Conservation (phyloP, 2,329 filamentous ascomycete genomes). For the Colletotrichum caudatum region DNA sequence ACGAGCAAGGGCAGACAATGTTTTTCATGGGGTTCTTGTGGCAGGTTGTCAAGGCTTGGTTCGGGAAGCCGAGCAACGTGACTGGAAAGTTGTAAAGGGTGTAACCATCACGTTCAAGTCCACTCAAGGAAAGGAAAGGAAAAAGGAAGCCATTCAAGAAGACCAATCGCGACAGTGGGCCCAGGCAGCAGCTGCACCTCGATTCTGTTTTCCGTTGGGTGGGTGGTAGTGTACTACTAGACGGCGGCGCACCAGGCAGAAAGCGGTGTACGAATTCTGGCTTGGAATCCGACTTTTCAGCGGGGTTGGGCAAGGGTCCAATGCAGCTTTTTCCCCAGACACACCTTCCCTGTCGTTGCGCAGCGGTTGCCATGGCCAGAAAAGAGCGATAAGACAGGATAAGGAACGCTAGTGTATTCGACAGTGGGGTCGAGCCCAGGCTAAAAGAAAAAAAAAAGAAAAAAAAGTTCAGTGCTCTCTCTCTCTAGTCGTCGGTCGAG, state of each 20-base stretch:
- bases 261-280: slow-evolving; percentile 32
- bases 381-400: slow-evolving; percentile 42
- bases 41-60: slow-evolving; percentile 54
- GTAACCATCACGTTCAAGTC: not conserved
- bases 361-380: slow-evolving; percentile 40
- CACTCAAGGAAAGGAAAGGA: not conserved
- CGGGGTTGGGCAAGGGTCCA: slow-evolving; percentile 30
- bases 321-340: slow-evolving; percentile 39
- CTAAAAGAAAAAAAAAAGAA: slow-evolving; percentile 36
- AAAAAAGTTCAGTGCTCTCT: slow-evolving; percentile 32
- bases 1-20: slow-evolving; percentile 51
- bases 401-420: slow-evolving; percentile 37
- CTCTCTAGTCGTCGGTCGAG: slow-evolving; percentile 21
- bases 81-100: not conserved
- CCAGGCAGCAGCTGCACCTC: not conserved
- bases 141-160: not conserved
- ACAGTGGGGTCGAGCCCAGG: slow-evolving; percentile 36
- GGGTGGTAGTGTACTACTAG: not conserved
- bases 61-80: slow-evolving; percentile 42
- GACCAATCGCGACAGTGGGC: not conserved
- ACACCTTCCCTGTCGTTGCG: slow-evolving; percentile 40
- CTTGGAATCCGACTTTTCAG: slow-evolving; percentile 10
- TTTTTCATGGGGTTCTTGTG: slow-evolving; percentile 53
- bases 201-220: not conserved
- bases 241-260: not conserved